Conservation (phyloP, 441 rosid species). For the Hura crepitans region DNA sequence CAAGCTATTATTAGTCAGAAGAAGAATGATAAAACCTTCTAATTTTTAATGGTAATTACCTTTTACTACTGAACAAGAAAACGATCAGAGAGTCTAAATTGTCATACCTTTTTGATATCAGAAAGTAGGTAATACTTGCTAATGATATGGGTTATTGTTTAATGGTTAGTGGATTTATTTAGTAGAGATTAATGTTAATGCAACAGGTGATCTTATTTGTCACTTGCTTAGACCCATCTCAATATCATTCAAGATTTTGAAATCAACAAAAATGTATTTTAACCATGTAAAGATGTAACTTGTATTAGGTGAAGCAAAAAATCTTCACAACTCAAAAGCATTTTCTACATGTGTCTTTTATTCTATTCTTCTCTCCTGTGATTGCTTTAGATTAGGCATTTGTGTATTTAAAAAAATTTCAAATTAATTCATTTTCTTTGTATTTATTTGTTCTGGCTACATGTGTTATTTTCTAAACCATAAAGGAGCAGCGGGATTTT, state of each 20-base stretch:
- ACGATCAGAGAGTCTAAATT: neutral
- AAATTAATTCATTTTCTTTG: neutral
- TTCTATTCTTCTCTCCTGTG: neutral
- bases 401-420: no score
- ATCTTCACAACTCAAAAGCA: neutral
- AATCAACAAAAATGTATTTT: neutral
- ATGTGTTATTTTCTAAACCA: slow-evolving; percentile 27
- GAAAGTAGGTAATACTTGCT: neutral
- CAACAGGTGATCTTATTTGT: neutral
- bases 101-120: neutral
- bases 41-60: neutral
- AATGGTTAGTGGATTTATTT: neutral
- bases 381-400: neutral
- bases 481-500: slow-evolving; percentile 21
- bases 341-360: neutral
- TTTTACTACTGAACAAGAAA: neutral
- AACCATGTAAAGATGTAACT: neutral
- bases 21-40: neutral
- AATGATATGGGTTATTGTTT: neutral
- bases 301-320: neutral
- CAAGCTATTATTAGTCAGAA: neutral
- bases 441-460: slow-evolving; percentile 12
- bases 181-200: neutral
- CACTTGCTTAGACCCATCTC: neutral
- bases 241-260: neutral